A percentile compares a stretch with the other conserved stretches of the same genome.
Evolutionary conservation across 371 early-diverging fungal species (phyloP).

Genomic region (Mortierella sp.): DNA sequence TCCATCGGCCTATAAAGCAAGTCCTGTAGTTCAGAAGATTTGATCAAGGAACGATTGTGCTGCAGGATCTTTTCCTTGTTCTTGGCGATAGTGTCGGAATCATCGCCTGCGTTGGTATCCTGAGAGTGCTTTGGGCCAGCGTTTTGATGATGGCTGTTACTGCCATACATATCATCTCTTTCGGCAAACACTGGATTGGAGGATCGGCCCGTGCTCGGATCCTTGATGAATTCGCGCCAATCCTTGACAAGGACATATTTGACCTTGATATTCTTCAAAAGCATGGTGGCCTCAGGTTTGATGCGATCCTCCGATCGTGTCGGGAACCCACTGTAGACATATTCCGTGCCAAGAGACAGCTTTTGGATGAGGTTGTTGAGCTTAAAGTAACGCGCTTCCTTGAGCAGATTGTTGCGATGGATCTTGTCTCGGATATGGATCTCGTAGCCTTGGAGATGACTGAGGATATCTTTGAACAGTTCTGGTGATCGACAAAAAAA

Average conservation of each 20-base stretch:
- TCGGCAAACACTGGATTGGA: neutral
- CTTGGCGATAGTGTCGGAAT: neutral
- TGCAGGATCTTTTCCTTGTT: slow-evolving; percentile 41
- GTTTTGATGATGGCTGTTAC: neutral
- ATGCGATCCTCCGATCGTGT: slow-evolving; percentile 42
- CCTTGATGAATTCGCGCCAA: slow-evolving; percentile 38
- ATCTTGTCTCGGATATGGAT: slow-evolving; percentile 67
- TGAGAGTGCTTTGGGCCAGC: neutral
- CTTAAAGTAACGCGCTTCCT: slow-evolving; percentile 70
- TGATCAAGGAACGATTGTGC: slow-evolving; percentile 27
- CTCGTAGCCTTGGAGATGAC: slow-evolving; percentile 69
- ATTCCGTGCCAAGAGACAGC: slow-evolving; percentile 50
- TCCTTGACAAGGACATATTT: slow-evolving; percentile 45
- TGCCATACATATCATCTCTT: neutral
- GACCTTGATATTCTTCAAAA: slow-evolving; percentile 40
- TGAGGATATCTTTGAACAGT: slow-evolving; percentile 68
- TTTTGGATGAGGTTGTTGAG: slow-evolving; percentile 64
- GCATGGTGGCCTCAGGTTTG: slow-evolving; percentile 49
- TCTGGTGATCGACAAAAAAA: slow-evolving; percentile 72
- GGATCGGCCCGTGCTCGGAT: too few species aligned
- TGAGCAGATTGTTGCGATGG: slow-evolving; percentile 70
- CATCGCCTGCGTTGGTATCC: neutral
- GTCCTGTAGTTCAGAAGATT: slow-evolving; percentile 30
- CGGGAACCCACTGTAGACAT: slow-evolving; percentile 41
- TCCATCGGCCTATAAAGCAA: slow-evolving; percentile 39